A percentile compares a stretch with the other conserved stretches of the same genome.
These are phyloP conservation scores for Apiotrichum veenhuisii DNA, from an alignment of 1,284 basidiomycete species.

Conservation along the genomic window DNA sequence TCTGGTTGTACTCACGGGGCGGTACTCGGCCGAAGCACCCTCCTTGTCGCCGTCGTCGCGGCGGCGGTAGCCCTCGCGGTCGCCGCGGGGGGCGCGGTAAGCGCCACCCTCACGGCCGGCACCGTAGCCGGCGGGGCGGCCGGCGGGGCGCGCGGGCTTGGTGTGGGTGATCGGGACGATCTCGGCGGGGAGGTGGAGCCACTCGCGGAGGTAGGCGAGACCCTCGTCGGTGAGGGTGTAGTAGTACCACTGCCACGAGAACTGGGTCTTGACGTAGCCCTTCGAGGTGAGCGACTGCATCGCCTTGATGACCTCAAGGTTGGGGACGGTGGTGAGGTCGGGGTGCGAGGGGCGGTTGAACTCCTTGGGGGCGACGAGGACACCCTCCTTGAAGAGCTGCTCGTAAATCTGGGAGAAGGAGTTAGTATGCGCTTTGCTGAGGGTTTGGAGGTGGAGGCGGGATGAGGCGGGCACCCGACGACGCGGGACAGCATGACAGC, in stretches of 20 bases:
- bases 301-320: constrained; percentile 99
- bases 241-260: constrained; percentile 95
- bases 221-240: constrained; percentile 92
- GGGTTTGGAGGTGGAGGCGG: too few species aligned
- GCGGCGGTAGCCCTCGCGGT: constrained; percentile 73
- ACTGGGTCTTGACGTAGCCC: constrained; percentile 96
- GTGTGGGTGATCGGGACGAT: constrained; percentile 95
- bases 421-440: too few species aligned
- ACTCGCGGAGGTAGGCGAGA: constrained; percentile 90
- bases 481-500: too few species aligned
- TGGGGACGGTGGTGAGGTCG: constrained; percentile 85
- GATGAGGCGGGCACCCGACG: too few species aligned
- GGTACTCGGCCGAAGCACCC: constrained; percentile 72
- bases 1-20: constrained; percentile 52
- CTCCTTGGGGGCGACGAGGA: constrained; percentile 98
- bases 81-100: constrained; percentile 73
- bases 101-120: constrained; percentile 59
- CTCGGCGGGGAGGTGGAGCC: constrained; percentile 86
- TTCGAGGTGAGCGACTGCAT: constrained; percentile 95
- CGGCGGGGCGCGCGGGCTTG: constrained; percentile 73
- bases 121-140: constrained; percentile 60
- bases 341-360: constrained; percentile 96
- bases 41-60: constrained; percentile 59
- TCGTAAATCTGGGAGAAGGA: constrained; percentile 77
- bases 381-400: constrained; percentile 99